A percentile compares a stretch with the other conserved stretches of the same genome.
Evolutionary conservation across 768 basidiomycete genomes (phyloP).

Genomic region (Tylopilus sp.): DNA sequence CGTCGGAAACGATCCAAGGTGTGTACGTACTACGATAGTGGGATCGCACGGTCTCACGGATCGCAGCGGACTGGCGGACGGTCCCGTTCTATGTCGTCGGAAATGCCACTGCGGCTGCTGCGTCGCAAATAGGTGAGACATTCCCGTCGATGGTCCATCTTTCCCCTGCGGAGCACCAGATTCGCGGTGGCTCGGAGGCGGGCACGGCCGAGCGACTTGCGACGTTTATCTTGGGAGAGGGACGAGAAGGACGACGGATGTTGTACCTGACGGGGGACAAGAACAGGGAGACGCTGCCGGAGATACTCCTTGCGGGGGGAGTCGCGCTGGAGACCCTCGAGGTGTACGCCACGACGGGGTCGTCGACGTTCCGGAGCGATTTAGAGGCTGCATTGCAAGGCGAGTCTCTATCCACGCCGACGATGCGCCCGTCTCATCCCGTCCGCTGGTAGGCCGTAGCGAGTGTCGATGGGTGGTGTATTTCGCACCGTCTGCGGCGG

Average conservation of each 20-base stretch:
- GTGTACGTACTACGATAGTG: background rate
- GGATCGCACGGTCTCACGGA: background rate
- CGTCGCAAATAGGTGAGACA: conserved; percentile 31
- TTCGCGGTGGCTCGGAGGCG: conserved; percentile 46
- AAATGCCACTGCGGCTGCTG: conserved; percentile 50
- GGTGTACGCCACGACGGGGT: conserved; percentile 69
- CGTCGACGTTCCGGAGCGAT: conserved; percentile 45
- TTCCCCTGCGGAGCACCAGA: conserved; percentile 24
- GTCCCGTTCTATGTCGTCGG: conserved; percentile 83
- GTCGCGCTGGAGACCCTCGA: conserved; percentile 50
- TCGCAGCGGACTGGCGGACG: conserved; percentile 45
- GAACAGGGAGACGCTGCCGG: conserved; percentile 65
- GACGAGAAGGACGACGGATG: conserved; percentile 29
- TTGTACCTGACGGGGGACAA: conserved; percentile 88
- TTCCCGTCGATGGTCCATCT: conserved; percentile 37
- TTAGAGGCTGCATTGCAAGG: conserved; percentile 37
- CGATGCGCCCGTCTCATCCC: background rate
- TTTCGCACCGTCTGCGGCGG: conserved; percentile 73
- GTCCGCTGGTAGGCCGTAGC: background rate
- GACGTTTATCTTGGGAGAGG: conserved; percentile 51
- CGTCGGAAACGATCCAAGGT: conserved; percentile 11
- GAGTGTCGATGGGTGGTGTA: conserved; percentile 56
- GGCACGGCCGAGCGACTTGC: conserved; percentile 72
- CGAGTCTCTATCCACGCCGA: conserved; percentile 5
- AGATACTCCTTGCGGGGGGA: conserved; percentile 43